Percentiles rank a stretch among this genome's conserved stretches.
phyloP scores from a whole-genome alignment of 768 basidiomycete species.

The Fistulinella prunicolor region DNA sequence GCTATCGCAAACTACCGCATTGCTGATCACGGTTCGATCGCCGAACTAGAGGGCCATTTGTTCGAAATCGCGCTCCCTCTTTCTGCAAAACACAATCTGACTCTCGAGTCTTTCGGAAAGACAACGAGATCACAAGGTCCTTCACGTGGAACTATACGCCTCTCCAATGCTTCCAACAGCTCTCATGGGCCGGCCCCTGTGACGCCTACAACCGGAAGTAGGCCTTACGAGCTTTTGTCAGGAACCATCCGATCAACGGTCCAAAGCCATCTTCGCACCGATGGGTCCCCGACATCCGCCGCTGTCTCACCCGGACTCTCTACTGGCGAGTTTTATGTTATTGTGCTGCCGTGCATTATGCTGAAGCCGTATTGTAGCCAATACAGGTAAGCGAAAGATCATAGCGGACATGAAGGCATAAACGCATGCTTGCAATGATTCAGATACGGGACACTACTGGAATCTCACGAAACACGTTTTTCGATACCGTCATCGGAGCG shows the following conservation, averaged over 20 bases:
- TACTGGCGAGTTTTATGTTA: conserved; percentile 11
- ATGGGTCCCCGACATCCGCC: conserved; percentile 18
- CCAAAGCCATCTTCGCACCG: conserved; percentile 29
- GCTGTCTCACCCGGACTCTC: conserved; percentile 39
- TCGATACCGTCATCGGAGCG: conserved; percentile 39
- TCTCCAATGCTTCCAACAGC: conserved; percentile 36
- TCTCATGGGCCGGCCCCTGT: conserved; percentile 42
- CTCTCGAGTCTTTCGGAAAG: conserved; percentile 40
- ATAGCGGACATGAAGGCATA: conserved; percentile 18
- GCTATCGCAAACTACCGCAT: conserved; percentile 36
- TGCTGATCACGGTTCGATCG: conserved; percentile 29
- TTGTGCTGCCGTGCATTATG: not conserved
- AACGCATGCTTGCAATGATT: conserved; percentile 11
- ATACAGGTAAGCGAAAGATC: conserved; percentile 20
- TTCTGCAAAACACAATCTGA: conserved; percentile 39
- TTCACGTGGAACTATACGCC: conserved; percentile 35
- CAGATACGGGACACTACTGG: conserved; percentile 48
- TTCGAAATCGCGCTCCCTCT: conserved; percentile 3
- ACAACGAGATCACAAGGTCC: conserved; percentile 20
- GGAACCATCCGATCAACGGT: conserved; percentile 42
- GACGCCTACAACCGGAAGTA: conserved; percentile 36
- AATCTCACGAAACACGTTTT: conserved; percentile 45
- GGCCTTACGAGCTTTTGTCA: conserved; percentile 40
- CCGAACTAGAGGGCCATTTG: conserved; percentile 14
- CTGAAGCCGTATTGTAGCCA: conserved; percentile 20